Base-by-base conservation (phyloP, 2,329 filamentous ascomycete species). In the Neocucurbitaria cava region DNA sequence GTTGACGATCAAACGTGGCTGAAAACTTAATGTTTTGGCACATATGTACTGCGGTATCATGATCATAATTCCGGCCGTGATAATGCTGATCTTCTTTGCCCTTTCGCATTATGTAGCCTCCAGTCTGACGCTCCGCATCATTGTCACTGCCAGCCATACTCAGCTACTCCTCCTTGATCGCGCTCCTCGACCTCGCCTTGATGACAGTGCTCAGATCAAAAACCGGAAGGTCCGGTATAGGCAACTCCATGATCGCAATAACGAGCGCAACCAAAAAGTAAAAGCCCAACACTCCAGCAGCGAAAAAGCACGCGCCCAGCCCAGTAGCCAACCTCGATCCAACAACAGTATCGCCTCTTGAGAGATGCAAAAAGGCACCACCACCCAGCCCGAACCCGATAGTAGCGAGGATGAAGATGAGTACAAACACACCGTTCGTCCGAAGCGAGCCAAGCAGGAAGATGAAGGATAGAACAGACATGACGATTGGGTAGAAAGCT, bases 201-300 rank as follows among this genome's bases (percentile, higher is more conserved):
- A 59, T 48, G 11, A 62, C 47, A 9, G 52, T 62, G 39, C 59
- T 62, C 36, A 62, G 49, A 23, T 62, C 56, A 35, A 52, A 54
- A 1, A 57, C 46, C 0, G 59, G 59, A 9, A 58, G 47, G 36
- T 59, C 56, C 1, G 60, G 54, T 3, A 60, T 53, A 5, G 57
- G 57, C 21, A 63, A n/a, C 42, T 63, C 60, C 54, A 61, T 60
- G 9, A 62, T 62, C 6, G 59, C 54, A 31, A 62, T 49, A 2
- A 60, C 40, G 0, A 62, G 36, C 9, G 54, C 59, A 11, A 51
- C 13, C 21, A 62, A 31, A 33, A 62, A 62, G 43, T 60, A 62
- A 13, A 58, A 63, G 3, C 60, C 57, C 24, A 63, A 30, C 6
- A 58, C 48, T 10, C 49, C 48, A 4, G 52, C 48, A 2, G 58